Evolutionary conservation across 805 yeast species (phyloP).

Genomic region (Metschnikowia orientalis): DNA sequence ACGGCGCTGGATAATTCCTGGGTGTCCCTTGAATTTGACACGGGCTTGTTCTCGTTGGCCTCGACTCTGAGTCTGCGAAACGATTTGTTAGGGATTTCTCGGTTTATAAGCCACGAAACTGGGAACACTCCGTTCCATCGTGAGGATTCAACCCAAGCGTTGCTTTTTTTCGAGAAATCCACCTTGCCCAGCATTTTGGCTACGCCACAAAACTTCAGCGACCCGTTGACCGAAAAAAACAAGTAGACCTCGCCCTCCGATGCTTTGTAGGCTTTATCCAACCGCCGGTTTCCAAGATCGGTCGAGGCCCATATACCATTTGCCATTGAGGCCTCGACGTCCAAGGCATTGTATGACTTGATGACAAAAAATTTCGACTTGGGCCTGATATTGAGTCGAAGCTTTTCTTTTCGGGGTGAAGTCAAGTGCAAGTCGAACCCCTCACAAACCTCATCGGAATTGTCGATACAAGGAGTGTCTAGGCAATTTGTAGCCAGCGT

Average conservation of each 20-base stretch:
- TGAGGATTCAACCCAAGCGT: conserved; percentile 44
- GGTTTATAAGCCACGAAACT: conserved; percentile 49
- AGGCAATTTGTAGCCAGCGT: too few relatives aligned
- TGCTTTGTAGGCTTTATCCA: conserved; percentile 40
- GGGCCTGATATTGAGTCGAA: background rate
- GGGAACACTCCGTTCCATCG: conserved; percentile 52
- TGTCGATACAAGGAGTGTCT: too few relatives aligned
- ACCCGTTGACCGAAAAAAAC: conserved; percentile 52
- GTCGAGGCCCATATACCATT: conserved; percentile 60
- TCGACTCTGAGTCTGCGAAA: conserved; percentile 45
- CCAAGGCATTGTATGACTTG: conserved; percentile 47
- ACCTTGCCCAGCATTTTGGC: conserved; percentile 45
- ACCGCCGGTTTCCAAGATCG: conserved; percentile 49
- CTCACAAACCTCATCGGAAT: too few relatives aligned
- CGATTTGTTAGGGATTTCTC: conserved; percentile 46
- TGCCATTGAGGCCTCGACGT: conserved; percentile 46
- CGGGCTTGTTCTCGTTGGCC: conserved; percentile 45
- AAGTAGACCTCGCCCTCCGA: conserved; percentile 36
- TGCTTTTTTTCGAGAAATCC: conserved; percentile 34
- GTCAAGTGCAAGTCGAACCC: too few relatives aligned
- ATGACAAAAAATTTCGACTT: conserved; percentile 44
- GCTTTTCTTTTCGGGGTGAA: too few relatives aligned
- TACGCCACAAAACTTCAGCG: conserved; percentile 44
- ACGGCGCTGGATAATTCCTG: conserved; percentile 51
- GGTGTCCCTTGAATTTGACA: conserved; percentile 58